Evolutionary conservation across 495 filamentous ascomycete species (phyloP), one percentile per base, ranked within the genome.

Genomic region (Penicillium coprophilum): DNA sequence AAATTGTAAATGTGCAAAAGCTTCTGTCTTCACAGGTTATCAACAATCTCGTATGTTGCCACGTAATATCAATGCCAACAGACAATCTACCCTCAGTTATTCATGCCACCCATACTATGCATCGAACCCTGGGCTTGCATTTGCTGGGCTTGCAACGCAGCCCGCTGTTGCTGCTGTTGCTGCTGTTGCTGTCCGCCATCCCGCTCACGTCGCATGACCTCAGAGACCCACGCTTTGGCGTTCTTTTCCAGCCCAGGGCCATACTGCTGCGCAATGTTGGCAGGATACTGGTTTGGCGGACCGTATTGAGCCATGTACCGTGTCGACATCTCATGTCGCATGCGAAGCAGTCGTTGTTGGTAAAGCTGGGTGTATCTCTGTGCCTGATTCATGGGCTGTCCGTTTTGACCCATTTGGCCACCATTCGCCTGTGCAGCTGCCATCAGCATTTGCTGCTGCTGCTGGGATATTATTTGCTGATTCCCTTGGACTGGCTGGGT

Each of bases 81-180:
- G 12, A 36, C 28, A 19, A 13, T 27, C 24, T 13, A 27, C 12
- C 30, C 38, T 66, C 61, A 75, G 38, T 70, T 73, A 11, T 72
- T 71, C 72, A 77, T 76, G 21, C 73, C 75, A 57, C 75, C 43
- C 52, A 54, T 54, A n/a, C 52, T 75, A 36, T 77, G 73, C 77
- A 75, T 77, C 70, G 77, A 77, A 49, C 72, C 75, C 51, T 78
- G 75, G 28, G 74, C 69, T 49, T 75, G 77, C 55, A 80, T 75
- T 54, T 77, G 71, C 43, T 77, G 72, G 63, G 52, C 52, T 23
- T 53, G 50, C 19, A 54, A 66, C 1, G 68, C 43, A 58, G 51
- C 30, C 46, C 70, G 56, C 63, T 73, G 38, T 73, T 71, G 47
- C 55, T 71, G 56, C 63, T 73, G 38, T 73, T 71, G 47, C 55